These are phyloP conservation scores for Linanthus parryae DNA, from an alignment of 148 eudicot genomes.

Conservation along the genomic window DNA sequence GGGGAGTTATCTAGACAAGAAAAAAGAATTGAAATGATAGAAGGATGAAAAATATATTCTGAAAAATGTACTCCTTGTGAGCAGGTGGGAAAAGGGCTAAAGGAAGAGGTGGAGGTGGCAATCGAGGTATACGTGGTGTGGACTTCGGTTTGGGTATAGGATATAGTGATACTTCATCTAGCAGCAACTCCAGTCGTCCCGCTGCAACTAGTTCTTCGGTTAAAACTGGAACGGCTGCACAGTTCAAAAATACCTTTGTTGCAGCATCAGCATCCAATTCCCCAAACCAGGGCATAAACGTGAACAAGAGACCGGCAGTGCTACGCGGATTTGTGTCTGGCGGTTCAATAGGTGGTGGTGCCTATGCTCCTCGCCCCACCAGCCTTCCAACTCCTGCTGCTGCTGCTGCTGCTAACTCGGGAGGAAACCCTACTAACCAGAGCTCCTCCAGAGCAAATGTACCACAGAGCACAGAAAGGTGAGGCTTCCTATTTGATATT, in stretches of 20 bases:
- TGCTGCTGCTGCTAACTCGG: constrained; percentile 28
- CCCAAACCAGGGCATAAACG: constrained; percentile 34
- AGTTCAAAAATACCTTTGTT: constrained; percentile 73
- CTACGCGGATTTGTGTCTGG: constrained; percentile 91
- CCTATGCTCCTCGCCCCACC: constrained; percentile 31
- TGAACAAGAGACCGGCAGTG: constrained; percentile 42
- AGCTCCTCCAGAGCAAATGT: constrained; percentile 34
- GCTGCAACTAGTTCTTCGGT: constrained; percentile 78
- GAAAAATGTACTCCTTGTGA: constrained; percentile 3
- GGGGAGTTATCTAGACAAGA: too few species aligned
- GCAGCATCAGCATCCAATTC: constrained; percentile 71
- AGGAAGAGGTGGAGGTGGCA: constrained; percentile 77
- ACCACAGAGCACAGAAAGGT: constrained; percentile 58
- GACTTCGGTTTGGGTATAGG: constrained; percentile 96
- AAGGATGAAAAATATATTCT: background rate
- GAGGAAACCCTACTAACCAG: constrained; percentile 26
- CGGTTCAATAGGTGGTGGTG: constrained; percentile 81
- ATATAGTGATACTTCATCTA: constrained; percentile 49
- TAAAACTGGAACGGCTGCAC: constrained; percentile 75
- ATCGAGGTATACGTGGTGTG: constrained; percentile 92
- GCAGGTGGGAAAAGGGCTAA: constrained; percentile 94
- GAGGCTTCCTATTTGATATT: constrained; percentile 1
- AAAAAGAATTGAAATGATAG: background rate
- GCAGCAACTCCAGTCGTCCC: constrained; percentile 48
- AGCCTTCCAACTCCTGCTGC: too few species aligned